Evolutionary conservation across 2,329 filamentous ascomycete genomes (phyloP).

Genomic region (Ilyonectria mors-panacis): DNA sequence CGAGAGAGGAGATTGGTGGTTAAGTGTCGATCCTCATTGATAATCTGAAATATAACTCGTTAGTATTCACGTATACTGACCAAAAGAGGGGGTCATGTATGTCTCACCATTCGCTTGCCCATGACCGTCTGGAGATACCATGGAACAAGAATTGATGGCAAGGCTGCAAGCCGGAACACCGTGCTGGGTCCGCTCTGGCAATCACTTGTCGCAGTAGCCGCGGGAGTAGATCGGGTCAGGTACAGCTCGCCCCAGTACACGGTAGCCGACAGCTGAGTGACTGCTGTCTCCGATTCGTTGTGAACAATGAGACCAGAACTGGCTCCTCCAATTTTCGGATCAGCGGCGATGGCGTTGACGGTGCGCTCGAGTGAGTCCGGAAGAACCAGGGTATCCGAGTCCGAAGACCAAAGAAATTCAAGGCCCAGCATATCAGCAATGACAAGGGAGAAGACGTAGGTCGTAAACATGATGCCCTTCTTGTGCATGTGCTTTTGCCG

Average conservation of each 20-base stretch:
- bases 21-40: conserved; percentile 47
- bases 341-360: conserved; percentile 38
- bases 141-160: conserved; percentile 43
- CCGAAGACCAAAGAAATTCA: conserved; percentile 47
- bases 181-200: conserved; percentile 47
- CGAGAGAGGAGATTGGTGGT: conserved; percentile 45
- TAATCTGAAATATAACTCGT: conserved; percentile 32
- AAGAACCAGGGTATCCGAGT: conserved; percentile 44
- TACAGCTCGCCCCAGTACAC: conserved; percentile 48
- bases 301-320: conserved; percentile 45
- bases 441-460: conserved; percentile 44
- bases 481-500: conserved; percentile 46
- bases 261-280: conserved; percentile 41
- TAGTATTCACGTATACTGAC: too few relatives aligned
- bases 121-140: conserved; percentile 45
- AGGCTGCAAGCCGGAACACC: conserved; percentile 40
- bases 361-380: conserved; percentile 39
- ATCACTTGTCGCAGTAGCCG: conserved; percentile 44
- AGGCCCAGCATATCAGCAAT: conserved; percentile 43
- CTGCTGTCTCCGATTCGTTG: conserved; percentile 37
- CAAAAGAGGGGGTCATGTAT: not conserved
- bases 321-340: conserved; percentile 42
- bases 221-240: conserved; percentile 42
- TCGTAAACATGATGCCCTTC: conserved; percentile 48
- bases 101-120: conserved; percentile 44